Conservation (phyloP, 2,329 filamentous ascomycete genomes). For the Microdochium nivale region DNA sequence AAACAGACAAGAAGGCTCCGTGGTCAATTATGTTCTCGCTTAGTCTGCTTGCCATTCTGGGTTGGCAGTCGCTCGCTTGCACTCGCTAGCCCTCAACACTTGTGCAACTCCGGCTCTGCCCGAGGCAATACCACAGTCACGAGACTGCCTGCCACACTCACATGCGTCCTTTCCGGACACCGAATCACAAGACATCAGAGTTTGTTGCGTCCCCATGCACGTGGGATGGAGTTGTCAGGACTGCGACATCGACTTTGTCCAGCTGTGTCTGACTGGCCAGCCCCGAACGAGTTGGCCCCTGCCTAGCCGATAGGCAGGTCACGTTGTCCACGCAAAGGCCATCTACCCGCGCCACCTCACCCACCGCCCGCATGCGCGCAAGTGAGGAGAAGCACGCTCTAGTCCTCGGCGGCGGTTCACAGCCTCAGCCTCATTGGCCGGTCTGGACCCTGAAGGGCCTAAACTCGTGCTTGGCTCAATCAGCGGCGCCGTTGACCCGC, state of each 20-base stretch:
- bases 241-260: background rate
- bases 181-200: no score
- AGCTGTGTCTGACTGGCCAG: background rate
- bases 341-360: background rate
- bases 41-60: no score
- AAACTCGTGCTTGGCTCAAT: background rate
- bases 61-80: no score
- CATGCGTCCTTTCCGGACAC: no score
- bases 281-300: background rate
- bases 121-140: no score
- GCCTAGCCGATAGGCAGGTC: background rate
- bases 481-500: background rate
- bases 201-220: background rate
- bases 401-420: background rate
- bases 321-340: background rate
- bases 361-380: background rate
- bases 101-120: no score
- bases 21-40: no score
- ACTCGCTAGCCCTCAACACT: no score
- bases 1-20: no score
- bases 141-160: no score
- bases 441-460: background rate
- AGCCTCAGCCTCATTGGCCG: background rate
- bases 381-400: background rate
- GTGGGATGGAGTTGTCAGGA: background rate